These are phyloP conservation scores for Cryptosporidium canis DNA, from an alignment of 169 alveolate genomes.

Conservation along the genomic window DNA sequence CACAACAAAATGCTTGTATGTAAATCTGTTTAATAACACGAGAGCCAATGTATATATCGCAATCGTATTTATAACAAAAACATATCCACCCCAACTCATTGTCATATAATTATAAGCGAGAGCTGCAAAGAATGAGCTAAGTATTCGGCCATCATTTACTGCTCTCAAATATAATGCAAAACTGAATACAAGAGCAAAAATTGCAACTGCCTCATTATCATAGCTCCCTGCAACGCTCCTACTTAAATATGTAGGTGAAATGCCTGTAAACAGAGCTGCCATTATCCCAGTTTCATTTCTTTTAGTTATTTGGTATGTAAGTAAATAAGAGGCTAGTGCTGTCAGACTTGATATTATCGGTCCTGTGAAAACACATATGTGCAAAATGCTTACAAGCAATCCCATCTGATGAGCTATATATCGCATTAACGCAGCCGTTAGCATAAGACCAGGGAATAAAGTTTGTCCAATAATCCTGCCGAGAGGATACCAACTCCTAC, in stretches of 20 bases:
- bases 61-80: slow-evolving; percentile 94
- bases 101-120: slow-evolving; percentile 90
- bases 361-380: slow-evolving; percentile 96
- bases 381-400: slow-evolving; percentile 91
- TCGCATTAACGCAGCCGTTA: slow-evolving; percentile 88
- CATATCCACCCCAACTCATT: slow-evolving; percentile 99
- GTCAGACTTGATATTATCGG: slow-evolving; percentile 95
- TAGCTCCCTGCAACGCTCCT: slow-evolving; percentile 97
- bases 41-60: slow-evolving; percentile 92
- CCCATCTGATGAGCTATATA: slow-evolving; percentile 77
- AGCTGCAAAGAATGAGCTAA: slow-evolving; percentile 82
- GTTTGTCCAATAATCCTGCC: slow-evolving; percentile 99
- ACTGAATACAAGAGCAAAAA: slow-evolving; percentile 93
- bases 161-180: slow-evolving; percentile 94
- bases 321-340: slow-evolving; percentile 91
- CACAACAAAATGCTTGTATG: slow-evolving; percentile 87
- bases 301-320: slow-evolving; percentile 87
- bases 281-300: slow-evolving; percentile 93
- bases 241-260: slow-evolving; percentile 96
- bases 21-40: slow-evolving; percentile 88
- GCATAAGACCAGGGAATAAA: slow-evolving; percentile 97
- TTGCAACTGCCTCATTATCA: slow-evolving; percentile 99
- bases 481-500: slow-evolving; percentile 95
- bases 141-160: slow-evolving; percentile 90
- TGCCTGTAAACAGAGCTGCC: slow-evolving; percentile 94